Conservation (phyloP, 2,329 filamentous ascomycete species). For the Penicillium verrucosum region DNA sequence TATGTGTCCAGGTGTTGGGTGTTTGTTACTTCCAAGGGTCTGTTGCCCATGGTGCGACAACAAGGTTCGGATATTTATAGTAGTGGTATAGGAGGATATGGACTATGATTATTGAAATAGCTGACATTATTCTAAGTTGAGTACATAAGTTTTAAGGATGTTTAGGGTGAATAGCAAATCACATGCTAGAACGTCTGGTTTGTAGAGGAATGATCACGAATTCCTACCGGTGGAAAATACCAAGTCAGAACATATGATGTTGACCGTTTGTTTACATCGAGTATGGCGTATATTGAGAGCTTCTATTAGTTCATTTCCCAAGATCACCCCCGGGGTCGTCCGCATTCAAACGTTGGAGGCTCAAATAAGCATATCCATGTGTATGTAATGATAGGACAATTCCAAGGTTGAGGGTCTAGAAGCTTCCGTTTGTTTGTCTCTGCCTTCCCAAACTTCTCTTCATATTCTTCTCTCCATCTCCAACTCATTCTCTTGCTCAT, state of each 20-base stretch:
- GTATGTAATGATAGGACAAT: background rate
- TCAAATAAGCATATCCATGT: background rate
- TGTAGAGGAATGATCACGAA: background rate
- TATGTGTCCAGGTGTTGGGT: background rate
- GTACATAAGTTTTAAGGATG: too few relatives aligned
- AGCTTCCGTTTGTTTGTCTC: background rate
- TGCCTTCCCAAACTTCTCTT: background rate
- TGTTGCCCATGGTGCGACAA: background rate
- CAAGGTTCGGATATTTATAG: background rate
- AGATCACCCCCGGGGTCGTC: background rate
- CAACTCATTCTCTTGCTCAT: too few relatives aligned
- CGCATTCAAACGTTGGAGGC: background rate
- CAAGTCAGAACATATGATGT: too few relatives aligned
- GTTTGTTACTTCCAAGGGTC: background rate
- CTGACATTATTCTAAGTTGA: background rate
- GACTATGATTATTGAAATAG: background rate
- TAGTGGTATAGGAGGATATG: background rate
- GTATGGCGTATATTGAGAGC: background rate
- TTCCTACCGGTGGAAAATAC: background rate
- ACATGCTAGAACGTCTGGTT: background rate
- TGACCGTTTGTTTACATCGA: background rate
- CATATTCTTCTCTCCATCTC: background rate
- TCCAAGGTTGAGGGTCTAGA: background rate
- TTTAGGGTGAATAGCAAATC: background rate
- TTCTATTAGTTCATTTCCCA: background rate